Conservation (phyloP, 1,139 yeast species). For the Candida mesenterica region DNA sequence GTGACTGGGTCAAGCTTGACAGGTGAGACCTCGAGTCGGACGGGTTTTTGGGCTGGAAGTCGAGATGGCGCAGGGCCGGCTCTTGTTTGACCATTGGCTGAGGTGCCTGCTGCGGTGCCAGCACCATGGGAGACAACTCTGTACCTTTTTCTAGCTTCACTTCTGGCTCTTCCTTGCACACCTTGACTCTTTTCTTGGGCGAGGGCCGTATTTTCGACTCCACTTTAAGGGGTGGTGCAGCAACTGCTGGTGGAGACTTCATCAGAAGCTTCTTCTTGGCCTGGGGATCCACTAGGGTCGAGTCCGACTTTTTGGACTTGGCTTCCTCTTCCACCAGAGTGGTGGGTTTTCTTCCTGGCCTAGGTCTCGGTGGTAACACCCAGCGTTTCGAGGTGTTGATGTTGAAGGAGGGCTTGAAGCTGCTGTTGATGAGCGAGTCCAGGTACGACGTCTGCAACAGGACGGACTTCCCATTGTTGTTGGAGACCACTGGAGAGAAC, state of each 20-base stretch:
- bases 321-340: constrained; percentile 14
- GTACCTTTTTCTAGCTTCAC: background rate
- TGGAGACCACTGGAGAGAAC: constrained; percentile 16
- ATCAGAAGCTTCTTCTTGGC: background rate
- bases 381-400: constrained; percentile 56
- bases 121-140: background rate
- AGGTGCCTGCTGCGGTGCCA: constrained; percentile 1
- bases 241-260: no score
- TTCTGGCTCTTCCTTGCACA: background rate
- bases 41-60: constrained; percentile 3
- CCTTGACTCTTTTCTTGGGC: constrained; percentile 13
- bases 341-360: constrained; percentile 56
- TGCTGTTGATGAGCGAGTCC: constrained; percentile 18
- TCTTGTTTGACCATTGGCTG: background rate
- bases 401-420: constrained; percentile 23
- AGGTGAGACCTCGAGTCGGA: no score
- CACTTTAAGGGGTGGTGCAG: background rate
- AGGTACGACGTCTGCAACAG: constrained; percentile 14
- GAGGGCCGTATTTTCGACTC: constrained; percentile 8
- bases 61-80: constrained; percentile 1
- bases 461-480: constrained; percentile 12
- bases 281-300: background rate
- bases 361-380: constrained; percentile 66
- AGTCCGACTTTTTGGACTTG: constrained; percentile 8
- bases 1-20: background rate